Evolutionary conservation across 306 rosid species (phyloP), one percentile per base, ranked within the genome.

Genomic region (Inga oerstediana): DNA sequence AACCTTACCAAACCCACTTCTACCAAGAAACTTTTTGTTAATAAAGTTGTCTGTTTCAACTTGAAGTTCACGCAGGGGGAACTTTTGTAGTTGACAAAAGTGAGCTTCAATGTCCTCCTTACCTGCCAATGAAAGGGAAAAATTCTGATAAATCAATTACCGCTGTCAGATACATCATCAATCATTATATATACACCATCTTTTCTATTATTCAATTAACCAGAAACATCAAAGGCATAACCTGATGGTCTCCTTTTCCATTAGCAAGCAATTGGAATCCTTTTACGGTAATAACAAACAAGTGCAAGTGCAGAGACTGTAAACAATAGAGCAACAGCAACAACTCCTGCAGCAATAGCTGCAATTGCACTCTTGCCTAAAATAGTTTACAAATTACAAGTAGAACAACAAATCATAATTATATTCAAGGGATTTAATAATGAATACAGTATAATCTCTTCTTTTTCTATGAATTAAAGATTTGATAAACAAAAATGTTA

Each of bases 181-280:
- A 68, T 27, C 10, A 56, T 41, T 30, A 62, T 14, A 8, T n/a
- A 58, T 17, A 56, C 17, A 0, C 30, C 20, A 64, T 61, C 41
- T 46, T 65, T 32, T 64, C 11, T 3, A 54, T 20, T 35, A 73
- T 34, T 56, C 61, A 85, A 87, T 93, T 84, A 92, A 92, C 97
- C 97, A 49, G 94, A 93, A 65, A 92, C 92, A 84, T 91, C 93
- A 79, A 87, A 89, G 91, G 86, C 89, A 83, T 82, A 87, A 77
- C 88, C 92, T 72, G 89, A 84, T 2, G 86, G 89, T 79, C 84
- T 88, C 87, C 79, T 89, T 41, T 83, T 84, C 43, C 93, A 85
- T 89, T 89, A 92, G 13, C 8, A 45, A 45, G 49, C 13, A 45
- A 8, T 45, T 45, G 49, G 49, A 45, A 45, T 45, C 13, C 49